Conservation (phyloP, 2,329 filamentous ascomycete genomes). For the Leptographium wingfieldii region DNA sequence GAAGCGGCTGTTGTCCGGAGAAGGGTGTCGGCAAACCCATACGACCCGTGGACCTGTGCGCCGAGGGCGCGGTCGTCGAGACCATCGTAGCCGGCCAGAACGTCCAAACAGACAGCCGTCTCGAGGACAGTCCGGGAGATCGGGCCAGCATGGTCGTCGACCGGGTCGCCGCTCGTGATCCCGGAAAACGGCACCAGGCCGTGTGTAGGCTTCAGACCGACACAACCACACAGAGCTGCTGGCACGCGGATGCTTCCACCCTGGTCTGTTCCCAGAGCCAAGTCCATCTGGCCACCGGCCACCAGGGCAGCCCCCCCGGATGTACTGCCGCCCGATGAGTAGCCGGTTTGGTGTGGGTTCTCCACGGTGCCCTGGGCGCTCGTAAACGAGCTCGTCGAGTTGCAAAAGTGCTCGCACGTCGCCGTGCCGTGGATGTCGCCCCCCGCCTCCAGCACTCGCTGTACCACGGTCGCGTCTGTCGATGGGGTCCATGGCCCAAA, state of each 20-base stretch:
- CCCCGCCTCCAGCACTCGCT: constrained; percentile 41
- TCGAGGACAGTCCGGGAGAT: constrained; percentile 28
- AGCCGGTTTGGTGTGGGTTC: constrained; percentile 59
- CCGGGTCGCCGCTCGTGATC: constrained; percentile 23
- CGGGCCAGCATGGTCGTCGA: constrained; percentile 30
- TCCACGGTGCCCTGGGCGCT: constrained; percentile 59
- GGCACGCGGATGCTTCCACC: constrained; percentile 60
- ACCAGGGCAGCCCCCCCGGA: constrained; percentile 46
- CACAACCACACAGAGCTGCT: constrained; percentile 24
- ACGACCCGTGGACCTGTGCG: constrained; percentile 11
- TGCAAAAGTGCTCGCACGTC: constrained; percentile 58
- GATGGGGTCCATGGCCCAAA: constrained; percentile 45
- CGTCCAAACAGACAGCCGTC: constrained; percentile 24
- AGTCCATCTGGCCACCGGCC: constrained; percentile 12
- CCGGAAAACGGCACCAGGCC: constrained; percentile 36
- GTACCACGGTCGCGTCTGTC: constrained; percentile 31
- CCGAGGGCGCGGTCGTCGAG: constrained; percentile 25
- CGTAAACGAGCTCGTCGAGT: constrained; percentile 41
- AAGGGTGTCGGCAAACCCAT: constrained; percentile 25
- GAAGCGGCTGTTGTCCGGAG: constrained; percentile 8
- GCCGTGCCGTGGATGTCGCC: constrained; percentile 57
- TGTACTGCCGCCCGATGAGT: constrained; percentile 66
- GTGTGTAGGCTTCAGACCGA: constrained; percentile 32
- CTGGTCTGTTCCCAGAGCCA: constrained; percentile 58
- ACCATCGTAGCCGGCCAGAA: constrained; percentile 32